These are phyloP conservation scores for Ochetophila trinervis DNA, from an alignment of 306 rosid genomes.

Conservation along the genomic window DNA sequence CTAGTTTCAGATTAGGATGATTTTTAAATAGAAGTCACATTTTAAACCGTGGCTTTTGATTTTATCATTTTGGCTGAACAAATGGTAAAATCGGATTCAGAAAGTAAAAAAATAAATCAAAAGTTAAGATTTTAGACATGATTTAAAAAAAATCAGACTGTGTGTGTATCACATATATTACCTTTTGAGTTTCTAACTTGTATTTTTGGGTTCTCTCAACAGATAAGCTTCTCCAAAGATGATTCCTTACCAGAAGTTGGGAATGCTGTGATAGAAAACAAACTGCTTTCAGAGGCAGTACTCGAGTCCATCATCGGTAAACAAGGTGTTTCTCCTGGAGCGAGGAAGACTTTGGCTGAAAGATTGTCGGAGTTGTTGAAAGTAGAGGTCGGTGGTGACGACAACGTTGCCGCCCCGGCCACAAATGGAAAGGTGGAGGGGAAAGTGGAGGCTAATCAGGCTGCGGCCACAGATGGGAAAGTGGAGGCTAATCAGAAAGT, in stretches of 20 bases:
- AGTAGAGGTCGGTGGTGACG: not conserved
- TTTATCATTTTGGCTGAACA: too few relatives aligned
- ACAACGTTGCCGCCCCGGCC: not conserved
- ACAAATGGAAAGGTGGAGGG: not conserved
- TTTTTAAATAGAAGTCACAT: too few relatives aligned
- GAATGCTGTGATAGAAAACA: conserved; percentile 45
- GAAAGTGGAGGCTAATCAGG: not conserved
- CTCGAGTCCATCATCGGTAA: conserved; percentile 67
- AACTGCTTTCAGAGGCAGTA: conserved; percentile 54
- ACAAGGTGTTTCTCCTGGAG: conserved; percentile 72
- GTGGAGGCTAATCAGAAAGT: too few relatives aligned
- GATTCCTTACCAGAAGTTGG: conserved; percentile 40
- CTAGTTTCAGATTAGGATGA: too few relatives aligned
- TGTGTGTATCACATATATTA: too few relatives aligned
- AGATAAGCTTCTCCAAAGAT: conserved; percentile 73
- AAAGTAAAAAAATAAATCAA: too few relatives aligned
- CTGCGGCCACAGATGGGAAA: too few relatives aligned
- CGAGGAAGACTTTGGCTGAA: conserved; percentile 55
- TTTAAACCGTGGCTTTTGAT: too few relatives aligned
- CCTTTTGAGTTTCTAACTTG: not conserved
- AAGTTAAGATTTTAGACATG: too few relatives aligned
- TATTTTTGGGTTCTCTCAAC: not conserved
- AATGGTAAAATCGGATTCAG: too few relatives aligned
- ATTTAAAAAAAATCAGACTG: too few relatives aligned
- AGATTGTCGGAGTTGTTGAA: conserved; percentile 38